A percentile compares a stretch with the other conserved stretches of the same genome.
These are phyloP conservation scores for Flammula alnicola DNA, from an alignment of 1,284 basidiomycete species.

Conservation along the genomic window DNA sequence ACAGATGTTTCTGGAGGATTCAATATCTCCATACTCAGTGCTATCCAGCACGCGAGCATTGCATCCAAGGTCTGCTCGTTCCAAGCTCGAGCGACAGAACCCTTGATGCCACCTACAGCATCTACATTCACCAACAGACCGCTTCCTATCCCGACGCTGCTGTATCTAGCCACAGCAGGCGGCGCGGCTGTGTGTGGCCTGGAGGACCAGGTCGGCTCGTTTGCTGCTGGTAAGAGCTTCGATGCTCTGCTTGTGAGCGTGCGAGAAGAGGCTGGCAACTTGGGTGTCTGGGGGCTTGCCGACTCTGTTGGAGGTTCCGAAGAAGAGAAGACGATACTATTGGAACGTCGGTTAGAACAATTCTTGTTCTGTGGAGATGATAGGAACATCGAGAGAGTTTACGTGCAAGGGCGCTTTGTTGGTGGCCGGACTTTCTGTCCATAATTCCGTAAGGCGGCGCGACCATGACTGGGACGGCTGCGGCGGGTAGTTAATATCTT, in stretches of 20 bases:
- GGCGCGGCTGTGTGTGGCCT: slow-evolving; percentile 87
- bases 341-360: slow-evolving; percentile 63
- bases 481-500: too few relatives aligned
- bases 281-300: slow-evolving; percentile 62
- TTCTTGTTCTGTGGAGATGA: slow-evolving; percentile 90
- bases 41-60: slow-evolving; percentile 82
- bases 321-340: slow-evolving; percentile 23
- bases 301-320: slow-evolving; percentile 20
- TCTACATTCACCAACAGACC: slow-evolving; percentile 61
- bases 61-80: slow-evolving; percentile 76
- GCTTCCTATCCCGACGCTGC: slow-evolving; percentile 76
- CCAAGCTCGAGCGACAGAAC: slow-evolving; percentile 22
- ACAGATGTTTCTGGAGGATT: slow-evolving; percentile 94
- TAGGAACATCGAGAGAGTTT: slow-evolving; percentile 85
- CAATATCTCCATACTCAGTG: slow-evolving; percentile 82
- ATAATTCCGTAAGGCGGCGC: too few relatives aligned
- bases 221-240: slow-evolving; percentile 85
- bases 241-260: slow-evolving; percentile 81
- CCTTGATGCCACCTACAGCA: slow-evolving; percentile 16
- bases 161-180: slow-evolving; percentile 92
- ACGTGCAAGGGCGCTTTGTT: slow-evolving; percentile 81
- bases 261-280: slow-evolving; percentile 53
- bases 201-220: slow-evolving; percentile 75
- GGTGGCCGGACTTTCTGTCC: slow-evolving; percentile 55
- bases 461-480: too few relatives aligned